phyloP scores from a whole-genome alignment of 139 green algal genomes.

The Coccomyxa sp. region DNA sequence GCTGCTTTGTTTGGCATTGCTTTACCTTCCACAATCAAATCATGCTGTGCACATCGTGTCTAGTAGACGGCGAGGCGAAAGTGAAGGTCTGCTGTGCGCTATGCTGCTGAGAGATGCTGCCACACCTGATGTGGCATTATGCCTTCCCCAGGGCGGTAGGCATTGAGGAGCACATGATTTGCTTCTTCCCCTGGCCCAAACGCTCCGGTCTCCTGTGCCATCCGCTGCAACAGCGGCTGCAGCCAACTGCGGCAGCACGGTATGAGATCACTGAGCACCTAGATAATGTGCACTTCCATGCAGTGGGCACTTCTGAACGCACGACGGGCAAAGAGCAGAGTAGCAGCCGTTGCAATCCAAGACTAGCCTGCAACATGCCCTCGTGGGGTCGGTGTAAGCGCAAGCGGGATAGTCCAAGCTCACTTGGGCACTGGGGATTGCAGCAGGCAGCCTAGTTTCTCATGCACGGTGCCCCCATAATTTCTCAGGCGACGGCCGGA shows the following conservation, averaged over 20 bases:
- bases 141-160: slow-evolving; percentile 55
- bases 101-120: no score
- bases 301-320: background rate
- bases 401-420: background rate
- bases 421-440: slow-evolving; percentile 42
- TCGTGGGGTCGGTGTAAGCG: no score
- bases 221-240: slow-evolving; percentile 20
- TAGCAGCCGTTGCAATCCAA: background rate
- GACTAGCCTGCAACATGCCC: background rate
- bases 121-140: slow-evolving; percentile 42
- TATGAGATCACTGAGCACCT: background rate
- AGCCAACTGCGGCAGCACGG: slow-evolving; percentile 29
- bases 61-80: no score
- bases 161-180: slow-evolving; percentile 71
- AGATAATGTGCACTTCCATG: background rate
- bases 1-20: no score
- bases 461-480: slow-evolving; percentile 51
- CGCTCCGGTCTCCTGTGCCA: slow-evolving; percentile 21
- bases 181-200: slow-evolving; percentile 11
- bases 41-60: no score
- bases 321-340: background rate
- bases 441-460: slow-evolving; percentile 49
- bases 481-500: slow-evolving; percentile 55
- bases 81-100: no score
- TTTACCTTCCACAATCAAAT: no score